Base-by-base conservation (phyloP, 768 basidiomycete species). In the Fomitopsis pulvina region DNA sequence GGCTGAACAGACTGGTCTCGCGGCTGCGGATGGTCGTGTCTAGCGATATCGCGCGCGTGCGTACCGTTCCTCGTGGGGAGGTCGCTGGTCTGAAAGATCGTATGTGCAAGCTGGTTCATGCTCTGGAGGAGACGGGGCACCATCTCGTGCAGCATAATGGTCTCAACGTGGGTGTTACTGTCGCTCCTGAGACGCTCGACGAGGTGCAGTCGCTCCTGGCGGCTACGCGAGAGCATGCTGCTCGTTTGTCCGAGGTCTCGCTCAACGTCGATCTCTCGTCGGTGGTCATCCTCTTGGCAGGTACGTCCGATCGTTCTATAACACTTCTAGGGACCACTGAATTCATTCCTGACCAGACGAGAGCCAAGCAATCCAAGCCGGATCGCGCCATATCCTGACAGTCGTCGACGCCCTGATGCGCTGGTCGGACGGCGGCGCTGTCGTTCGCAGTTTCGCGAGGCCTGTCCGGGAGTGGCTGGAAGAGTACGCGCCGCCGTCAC, bases 221-320 rank as follows among this genome's bases (percentile, higher is more conserved):
- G 9, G 22, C 52, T n/a, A 47, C 52, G 8, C 37, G 52, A 40
- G 32, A 27, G 20, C 27, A 54, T 9, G 41, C 64, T 49, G 57
- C 61, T 18, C 60, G 60, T 9, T 47, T 72, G n/a, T 50, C 40
- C 11, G 53, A 50, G 38, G 57, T 66, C 22, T 55, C 20, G 34
- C 48, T n/a, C 37, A 60, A 53, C 49, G 47, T 67, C 47, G 58
- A 54, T 26, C 45, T 63, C 21, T 61, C 66, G 18, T 21, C 64
- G 18, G 56, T 63, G 20, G 63, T 66, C 1, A 52, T 74, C 30
- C 56, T 78, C 10, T 57, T 73, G 41, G 58, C 63, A 57, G 64
- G 77, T 77, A 48, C 21, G 63, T 50, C 26, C 10, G 21, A 22
- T 14, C 32, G 10, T 26, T 21, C 38, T 54, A 9, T 24, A 28